Percentiles rank a stretch among this genome's conserved stretches.
phyloP scores from a whole-genome alignment of 1,284 basidiomycete genomes.

The Leccinum laetum region DNA sequence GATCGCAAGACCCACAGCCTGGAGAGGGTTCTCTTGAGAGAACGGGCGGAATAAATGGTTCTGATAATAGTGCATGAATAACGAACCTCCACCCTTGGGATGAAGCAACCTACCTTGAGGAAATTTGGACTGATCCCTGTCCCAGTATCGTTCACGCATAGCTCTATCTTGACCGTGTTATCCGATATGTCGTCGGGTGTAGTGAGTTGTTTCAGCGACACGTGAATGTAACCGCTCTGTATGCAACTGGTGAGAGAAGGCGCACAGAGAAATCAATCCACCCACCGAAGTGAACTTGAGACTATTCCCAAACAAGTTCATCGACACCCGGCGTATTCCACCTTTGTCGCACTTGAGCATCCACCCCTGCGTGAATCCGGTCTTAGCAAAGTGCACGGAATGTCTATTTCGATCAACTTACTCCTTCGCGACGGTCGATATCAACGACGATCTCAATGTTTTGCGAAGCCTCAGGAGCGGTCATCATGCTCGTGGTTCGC shows the following conservation, averaged over 20 bases:
- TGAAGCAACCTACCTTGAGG: conserved; percentile 56
- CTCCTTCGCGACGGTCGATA: conserved; percentile 71
- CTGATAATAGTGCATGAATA: conserved; percentile 37
- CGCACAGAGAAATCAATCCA: conserved; percentile 5
- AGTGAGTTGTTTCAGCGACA: conserved; percentile 78
- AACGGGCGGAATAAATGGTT: conserved; percentile 98
- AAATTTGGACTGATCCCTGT: conserved; percentile 92
- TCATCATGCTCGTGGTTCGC: conserved; percentile 36
- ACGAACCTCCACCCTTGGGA: not conserved
- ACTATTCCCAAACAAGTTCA: conserved; percentile 97
- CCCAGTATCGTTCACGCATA: conserved; percentile 89
- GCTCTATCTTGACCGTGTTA: conserved; percentile 75
- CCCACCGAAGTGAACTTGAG: conserved; percentile 86
- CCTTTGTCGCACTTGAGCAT: conserved; percentile 88
- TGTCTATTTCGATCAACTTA: conserved; percentile 33
- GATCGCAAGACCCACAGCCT: conserved; percentile 96
- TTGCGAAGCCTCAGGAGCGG: conserved; percentile 35
- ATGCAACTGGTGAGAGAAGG: conserved; percentile 16
- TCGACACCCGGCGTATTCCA: conserved; percentile 88
- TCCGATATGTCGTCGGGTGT: conserved; percentile 48
- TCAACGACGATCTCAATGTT: conserved; percentile 89
- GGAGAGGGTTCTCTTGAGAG: conserved; percentile 90
- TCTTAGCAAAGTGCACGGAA: conserved; percentile 9
- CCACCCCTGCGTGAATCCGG: conserved; percentile 67
- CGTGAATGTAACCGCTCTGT: conserved; percentile 86